Evolutionary conservation across 768 basidiomycete species (phyloP).

Genomic region (Dioszegia aurantiaca): DNA sequence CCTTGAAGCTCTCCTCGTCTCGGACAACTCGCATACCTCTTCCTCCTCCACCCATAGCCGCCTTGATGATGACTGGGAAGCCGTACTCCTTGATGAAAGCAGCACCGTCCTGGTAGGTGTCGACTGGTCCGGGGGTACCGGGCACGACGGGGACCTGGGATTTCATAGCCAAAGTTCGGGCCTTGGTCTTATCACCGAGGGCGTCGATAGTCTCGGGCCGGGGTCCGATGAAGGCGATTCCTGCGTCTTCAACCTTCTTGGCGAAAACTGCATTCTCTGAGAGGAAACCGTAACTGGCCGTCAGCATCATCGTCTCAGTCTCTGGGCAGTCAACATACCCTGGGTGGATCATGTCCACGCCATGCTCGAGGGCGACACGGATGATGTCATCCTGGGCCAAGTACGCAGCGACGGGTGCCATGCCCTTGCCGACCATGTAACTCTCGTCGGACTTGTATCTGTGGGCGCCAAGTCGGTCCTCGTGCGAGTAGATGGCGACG

Average conservation of each 20-base stretch:
- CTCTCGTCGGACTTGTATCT: slow-evolving; percentile 99
- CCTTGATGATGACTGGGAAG: slow-evolving; percentile 99
- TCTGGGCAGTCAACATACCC: slow-evolving; percentile 60
- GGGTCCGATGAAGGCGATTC: slow-evolving; percentile 94
- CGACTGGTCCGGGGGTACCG: slow-evolving; percentile 94
- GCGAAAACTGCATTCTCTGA: slow-evolving; percentile 97
- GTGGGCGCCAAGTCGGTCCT: slow-evolving; percentile 95
- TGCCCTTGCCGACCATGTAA: slow-evolving; percentile 93
- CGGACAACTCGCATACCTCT: slow-evolving; percentile 99
- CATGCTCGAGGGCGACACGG: slow-evolving; percentile 91
- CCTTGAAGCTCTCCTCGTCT: slow-evolving; percentile 85
- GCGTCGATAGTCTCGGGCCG: slow-evolving; percentile 94
- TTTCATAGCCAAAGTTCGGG: slow-evolving; percentile 74
- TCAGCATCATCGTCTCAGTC: not conserved
- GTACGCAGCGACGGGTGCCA: slow-evolving; percentile 95
- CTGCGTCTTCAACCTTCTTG: slow-evolving; percentile 95
- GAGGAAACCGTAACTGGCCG: slow-evolving; percentile 84
- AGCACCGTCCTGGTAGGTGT: slow-evolving; percentile 70
- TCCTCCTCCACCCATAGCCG: slow-evolving; percentile 97
- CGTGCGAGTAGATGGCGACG: slow-evolving; percentile 95
- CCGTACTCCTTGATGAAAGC: slow-evolving; percentile 93
- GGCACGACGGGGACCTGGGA: slow-evolving; percentile 94
- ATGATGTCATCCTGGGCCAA: slow-evolving; percentile 98
- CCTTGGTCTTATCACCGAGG: slow-evolving; percentile 98
- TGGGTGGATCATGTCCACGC: slow-evolving; percentile 99